Base-by-base conservation (phyloP, 2,329 filamentous ascomycete genomes). In the Paecilomyces formosus region DNA sequence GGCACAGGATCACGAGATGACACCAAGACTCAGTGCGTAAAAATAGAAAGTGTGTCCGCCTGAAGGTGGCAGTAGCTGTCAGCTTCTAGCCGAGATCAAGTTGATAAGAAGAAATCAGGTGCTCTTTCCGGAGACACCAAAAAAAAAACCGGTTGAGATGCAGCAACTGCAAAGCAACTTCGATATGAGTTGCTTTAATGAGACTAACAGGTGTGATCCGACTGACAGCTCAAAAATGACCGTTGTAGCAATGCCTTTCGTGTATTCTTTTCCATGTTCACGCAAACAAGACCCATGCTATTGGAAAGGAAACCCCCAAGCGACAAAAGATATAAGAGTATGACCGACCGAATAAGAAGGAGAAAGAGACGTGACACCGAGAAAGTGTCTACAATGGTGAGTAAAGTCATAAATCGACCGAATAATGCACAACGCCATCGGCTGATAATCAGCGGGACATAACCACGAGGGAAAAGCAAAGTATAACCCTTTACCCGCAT, bases 381-480 rank as follows among this genome's bases (percentile, higher is more conserved):
- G 18, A 39, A 39, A 15, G 39, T 45, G 39, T 45, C n/a, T 15
- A 18, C 15, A 18, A 9, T 18, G 39, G 39, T 15, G 35, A 18
- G 9, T 21, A 52, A 52, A 28, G 26, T 15, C 26, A 52, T 22
- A 15, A 52, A 52, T 52, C 13, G 26, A 52, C 50, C 50, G 21
- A 52, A 15, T 52, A 54, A 55, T 55, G 22, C 22, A 55, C 54
- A 55, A 55, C 54, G 54, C 54, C 54, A 49, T 39, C n/a, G 11
- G 39, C 39, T 45, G 54, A 31, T 24, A 55, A 21, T 8, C 18
- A 21, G 24, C 54, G 28, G 53, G 26, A 21, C 55, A 26, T 28
- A 22, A 15, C 28, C 22, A 15, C 15, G 22, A 39, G 21, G 15
- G 30, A 24, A 24, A 55, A 35, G 33, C 13, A 55, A 15, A 45